These are phyloP conservation scores for Graphilbum sp. DNA, from an alignment of 2,329 filamentous ascomycete genomes.

Conservation along the genomic window DNA sequence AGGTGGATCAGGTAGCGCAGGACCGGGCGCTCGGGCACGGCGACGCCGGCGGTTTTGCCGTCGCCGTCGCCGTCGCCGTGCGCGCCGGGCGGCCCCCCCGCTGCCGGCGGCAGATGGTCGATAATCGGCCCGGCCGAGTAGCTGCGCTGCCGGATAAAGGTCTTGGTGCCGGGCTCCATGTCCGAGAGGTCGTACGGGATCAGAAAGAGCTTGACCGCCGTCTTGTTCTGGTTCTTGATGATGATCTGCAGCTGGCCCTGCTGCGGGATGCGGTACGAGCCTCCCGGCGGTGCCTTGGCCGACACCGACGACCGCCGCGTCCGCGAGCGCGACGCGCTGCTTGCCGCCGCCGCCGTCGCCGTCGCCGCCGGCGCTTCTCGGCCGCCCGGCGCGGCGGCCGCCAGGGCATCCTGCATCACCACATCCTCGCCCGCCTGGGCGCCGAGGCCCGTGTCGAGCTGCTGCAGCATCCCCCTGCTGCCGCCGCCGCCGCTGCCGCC, in stretches of 20 bases:
- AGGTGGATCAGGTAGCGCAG: constrained; percentile 83
- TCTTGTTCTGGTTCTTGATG: constrained; percentile 97
- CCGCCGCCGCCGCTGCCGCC: too few species aligned
- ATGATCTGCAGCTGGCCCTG: constrained; percentile 92
- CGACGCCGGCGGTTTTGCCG: too few species aligned
- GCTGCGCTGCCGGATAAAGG: constrained; percentile 84
- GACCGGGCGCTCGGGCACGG: constrained; percentile 47
- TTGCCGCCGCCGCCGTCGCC: too few species aligned
- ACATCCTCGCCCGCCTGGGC: too few species aligned
- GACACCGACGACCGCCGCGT: constrained; percentile 40
- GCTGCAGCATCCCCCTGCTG: too few species aligned
- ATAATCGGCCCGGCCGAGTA: constrained; percentile 80
- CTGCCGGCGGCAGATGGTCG: constrained; percentile 29
- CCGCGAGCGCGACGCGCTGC: constrained; percentile 11
- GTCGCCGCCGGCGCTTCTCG: too few species aligned
- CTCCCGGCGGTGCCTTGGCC: constrained; percentile 54
- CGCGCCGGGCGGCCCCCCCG: constrained; percentile 12
- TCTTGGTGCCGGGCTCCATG: constrained; percentile 91
- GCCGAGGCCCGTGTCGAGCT: too few species aligned
- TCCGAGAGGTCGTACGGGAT: constrained; percentile 83
- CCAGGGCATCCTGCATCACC: too few species aligned
- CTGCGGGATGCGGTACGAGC: constrained; percentile 85
- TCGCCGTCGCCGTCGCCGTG: too few species aligned
- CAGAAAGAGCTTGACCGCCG: constrained; percentile 88
- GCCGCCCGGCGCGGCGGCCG: too few species aligned